Conservation (phyloP, 1,139 yeast genomes). For the Kodamaea sp. region DNA sequence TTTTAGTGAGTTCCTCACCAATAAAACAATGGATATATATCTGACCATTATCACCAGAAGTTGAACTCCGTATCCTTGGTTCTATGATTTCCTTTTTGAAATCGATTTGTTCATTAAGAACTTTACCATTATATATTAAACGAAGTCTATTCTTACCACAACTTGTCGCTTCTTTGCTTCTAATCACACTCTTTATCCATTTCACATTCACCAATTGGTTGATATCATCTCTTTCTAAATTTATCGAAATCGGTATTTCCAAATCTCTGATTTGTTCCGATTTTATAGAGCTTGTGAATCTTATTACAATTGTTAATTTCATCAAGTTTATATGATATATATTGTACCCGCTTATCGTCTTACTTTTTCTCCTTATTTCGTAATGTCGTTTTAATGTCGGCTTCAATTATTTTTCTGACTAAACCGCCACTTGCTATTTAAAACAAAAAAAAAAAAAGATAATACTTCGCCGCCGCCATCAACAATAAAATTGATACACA, state of each 20-base stretch:
- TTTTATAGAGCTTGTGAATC: conserved; percentile 31
- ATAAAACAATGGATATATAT: conserved; percentile 77
- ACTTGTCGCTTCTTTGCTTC: conserved; percentile 22
- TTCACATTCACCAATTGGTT: conserved; percentile 28
- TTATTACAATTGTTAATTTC: conserved; percentile 23
- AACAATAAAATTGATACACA: too few relatives aligned
- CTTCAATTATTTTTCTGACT: too few relatives aligned
- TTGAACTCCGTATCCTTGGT: conserved; percentile 20
- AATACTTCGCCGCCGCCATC: too few relatives aligned
- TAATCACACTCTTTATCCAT: conserved; percentile 30
- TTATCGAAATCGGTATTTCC: conserved; percentile 28
- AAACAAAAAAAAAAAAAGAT: too few relatives aligned
- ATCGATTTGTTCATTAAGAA: conserved; percentile 58
- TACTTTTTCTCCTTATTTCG: too few relatives aligned
- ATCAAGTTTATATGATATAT: conserved; percentile 6
- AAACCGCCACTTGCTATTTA: too few relatives aligned
- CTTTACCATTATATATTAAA: conserved; percentile 71
- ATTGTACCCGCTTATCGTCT: too few relatives aligned
- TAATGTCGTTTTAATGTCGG: too few relatives aligned
- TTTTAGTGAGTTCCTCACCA: conserved; percentile 61
- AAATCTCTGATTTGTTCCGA: conserved; percentile 27
- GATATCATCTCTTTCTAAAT: conserved; percentile 31
- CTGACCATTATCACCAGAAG: conserved; percentile 10
- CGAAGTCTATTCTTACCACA: conserved; percentile 52
- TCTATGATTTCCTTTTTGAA: conserved; percentile 48